phyloP scores from a whole-genome alignment of 768 basidiomycete species.

The Rhizopogon rudus region DNA sequence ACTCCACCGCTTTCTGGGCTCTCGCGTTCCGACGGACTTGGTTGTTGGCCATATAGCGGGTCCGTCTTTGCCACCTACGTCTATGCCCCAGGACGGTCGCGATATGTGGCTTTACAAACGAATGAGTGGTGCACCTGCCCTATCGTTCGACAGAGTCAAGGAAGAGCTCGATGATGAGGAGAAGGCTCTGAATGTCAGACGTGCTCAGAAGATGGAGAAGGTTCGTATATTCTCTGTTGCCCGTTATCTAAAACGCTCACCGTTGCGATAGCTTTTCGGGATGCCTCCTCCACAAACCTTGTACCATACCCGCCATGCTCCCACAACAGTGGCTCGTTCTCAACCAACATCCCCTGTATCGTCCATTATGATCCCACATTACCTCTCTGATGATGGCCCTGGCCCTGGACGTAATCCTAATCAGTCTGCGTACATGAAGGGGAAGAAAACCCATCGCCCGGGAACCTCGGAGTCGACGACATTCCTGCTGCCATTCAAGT shows the following conservation, averaged over 20 bases:
- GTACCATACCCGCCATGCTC: constrained; percentile 60
- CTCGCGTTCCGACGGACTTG: constrained; percentile 66
- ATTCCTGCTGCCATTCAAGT: constrained; percentile 37
- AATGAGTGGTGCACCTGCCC: constrained; percentile 48
- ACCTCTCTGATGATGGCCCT: constrained; percentile 16
- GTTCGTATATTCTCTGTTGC: constrained; percentile 30
- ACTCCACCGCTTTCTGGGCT: constrained; percentile 84
- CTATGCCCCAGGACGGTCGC: constrained; percentile 23
- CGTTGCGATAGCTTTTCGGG: constrained; percentile 62
- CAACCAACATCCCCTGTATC: constrained; percentile 17
- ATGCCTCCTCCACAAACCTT: constrained; percentile 74
- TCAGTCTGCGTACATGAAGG: constrained; percentile 42
- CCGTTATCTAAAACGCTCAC: background rate
- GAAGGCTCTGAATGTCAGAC: constrained; percentile 73
- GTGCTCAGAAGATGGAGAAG: constrained; percentile 88
- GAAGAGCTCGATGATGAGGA: constrained; percentile 69
- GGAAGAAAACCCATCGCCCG: constrained; percentile 43
- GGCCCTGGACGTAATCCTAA: constrained; percentile 38
- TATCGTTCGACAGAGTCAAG: constrained; percentile 55
- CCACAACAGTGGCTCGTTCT: constrained; percentile 27
- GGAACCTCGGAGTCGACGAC: constrained; percentile 61
- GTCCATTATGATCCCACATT: constrained; percentile 10
- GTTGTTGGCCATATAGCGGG: constrained; percentile 45
- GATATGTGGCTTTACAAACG: constrained; percentile 44
- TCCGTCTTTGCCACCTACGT: constrained; percentile 27